A percentile compares a stretch with the other conserved stretches of the same genome.
Evolutionary conservation across 176 grass and related monocot species (phyloP).

Genomic region (Aegilops speltoides): DNA sequence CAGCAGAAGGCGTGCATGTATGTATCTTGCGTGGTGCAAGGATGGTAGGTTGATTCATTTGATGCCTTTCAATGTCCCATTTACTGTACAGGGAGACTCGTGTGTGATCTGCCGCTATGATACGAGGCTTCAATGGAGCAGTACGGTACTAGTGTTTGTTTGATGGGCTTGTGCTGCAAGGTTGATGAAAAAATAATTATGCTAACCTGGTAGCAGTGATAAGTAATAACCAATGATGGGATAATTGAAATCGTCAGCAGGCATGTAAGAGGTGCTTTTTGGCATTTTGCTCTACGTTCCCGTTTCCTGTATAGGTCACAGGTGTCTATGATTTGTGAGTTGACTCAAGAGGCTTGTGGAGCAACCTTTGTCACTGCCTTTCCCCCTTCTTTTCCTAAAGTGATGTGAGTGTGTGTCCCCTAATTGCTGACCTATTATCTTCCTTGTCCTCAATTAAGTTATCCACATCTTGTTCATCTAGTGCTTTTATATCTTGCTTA

Average conservation of each 20-base stretch:
- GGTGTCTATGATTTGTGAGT: constrained; percentile 50
- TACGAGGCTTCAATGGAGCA: constrained; percentile 24
- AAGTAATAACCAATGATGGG: background rate
- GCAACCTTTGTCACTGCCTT: constrained; percentile 38
- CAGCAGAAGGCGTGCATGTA: background rate
- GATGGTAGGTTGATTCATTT: constrained; percentile 64
- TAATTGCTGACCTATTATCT: background rate
- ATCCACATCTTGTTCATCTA: constrained; percentile 2
- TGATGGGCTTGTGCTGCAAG: background rate
- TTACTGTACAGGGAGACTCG: constrained; percentile 24
- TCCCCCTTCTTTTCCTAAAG: constrained; percentile 33
- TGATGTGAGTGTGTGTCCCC: constrained; percentile 20
- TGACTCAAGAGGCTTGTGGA: constrained; percentile 39
- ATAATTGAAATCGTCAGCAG: background rate
- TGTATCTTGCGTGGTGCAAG: constrained; percentile 14
- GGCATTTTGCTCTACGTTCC: constrained; percentile 42
- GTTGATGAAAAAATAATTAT: background rate
- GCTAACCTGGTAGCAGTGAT: background rate
- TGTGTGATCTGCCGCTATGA: background rate
- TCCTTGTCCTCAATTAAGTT: constrained; percentile 23
- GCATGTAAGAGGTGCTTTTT: constrained; percentile 24
- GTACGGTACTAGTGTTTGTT: background rate
- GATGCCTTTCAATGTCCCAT: constrained; percentile 62
- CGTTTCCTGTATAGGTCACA: constrained; percentile 18
- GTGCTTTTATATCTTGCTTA: background rate